Evolutionary conservation across 768 basidiomycete species (phyloP), one percentile per base, ranked within the genome.

Genomic region (Boletus tomentosulus): DNA sequence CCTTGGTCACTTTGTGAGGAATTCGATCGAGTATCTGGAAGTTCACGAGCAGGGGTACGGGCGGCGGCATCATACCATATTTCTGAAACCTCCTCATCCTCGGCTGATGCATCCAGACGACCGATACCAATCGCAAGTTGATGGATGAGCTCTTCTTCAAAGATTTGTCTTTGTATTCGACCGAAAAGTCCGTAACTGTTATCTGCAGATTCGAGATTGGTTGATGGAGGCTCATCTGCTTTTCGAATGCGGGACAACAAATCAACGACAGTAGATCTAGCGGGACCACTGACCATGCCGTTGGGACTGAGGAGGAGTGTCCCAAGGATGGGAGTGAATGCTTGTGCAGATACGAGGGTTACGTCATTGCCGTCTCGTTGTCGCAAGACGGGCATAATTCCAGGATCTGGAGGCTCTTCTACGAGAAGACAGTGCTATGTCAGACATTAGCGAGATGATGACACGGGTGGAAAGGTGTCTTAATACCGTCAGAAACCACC

Each of bases 81-180:
- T 61, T 74, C 61, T 46, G 58, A 25, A 4, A 58, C 70, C 24
- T 76, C 71, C 59, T 78, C 79, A 4, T 66, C 62, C 56, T 70
- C 58, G 57, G 41, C 41, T 8, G 66, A 57, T 15, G 61, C 66
- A 43, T 85, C 85, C 28, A 98, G 76, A 22, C 84, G 76, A 9
- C 91, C 91, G 77, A 98, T 89, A 30, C 92, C 94, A 49, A 97
- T 85, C 51, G 96, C 85, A 57, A 98, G 85, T 34, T 92, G 90
- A 51, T 88, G 79, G 7, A 96, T 66, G 41, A 98, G 79, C 71
- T 96, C 93, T 31, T 82, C 78, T 63, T 89, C 85, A 58, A 97
- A 83, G 66, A 90, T 71, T 6, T 73, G 73, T 53, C 87, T 75
- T 60, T 91, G 83, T 22, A 71, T 62, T 38, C 49, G 63, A 6